Conservation (phyloP, 352 stramenopile genomes). For the Phytophthora boehmeriae region DNA sequence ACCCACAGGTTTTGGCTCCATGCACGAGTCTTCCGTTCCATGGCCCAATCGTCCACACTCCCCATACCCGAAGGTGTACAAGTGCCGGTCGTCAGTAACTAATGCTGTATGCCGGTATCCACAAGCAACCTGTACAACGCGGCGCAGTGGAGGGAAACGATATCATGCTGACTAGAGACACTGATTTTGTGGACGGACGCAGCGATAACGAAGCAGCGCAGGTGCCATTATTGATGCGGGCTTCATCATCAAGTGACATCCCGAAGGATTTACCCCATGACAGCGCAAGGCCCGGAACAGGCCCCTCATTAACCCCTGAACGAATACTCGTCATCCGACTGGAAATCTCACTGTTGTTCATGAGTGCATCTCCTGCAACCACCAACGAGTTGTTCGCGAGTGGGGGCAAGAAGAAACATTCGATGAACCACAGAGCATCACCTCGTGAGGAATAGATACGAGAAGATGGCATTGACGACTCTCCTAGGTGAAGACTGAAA, state of each 20-base stretch:
- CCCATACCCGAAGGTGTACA: constrained; percentile 85
- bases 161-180: constrained; percentile 37
- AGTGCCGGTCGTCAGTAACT: constrained; percentile 59
- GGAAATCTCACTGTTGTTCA: constrained; percentile 35
- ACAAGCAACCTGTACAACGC: constrained; percentile 72
- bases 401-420: constrained; percentile 57
- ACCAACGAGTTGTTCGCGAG: constrained; percentile 38
- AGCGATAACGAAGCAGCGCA: constrained; percentile 13
- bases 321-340: constrained; percentile 22
- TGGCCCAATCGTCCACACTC: constrained; percentile 82
- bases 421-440: constrained; percentile 55
- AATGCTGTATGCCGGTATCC: constrained; percentile 82
- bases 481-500: constrained; percentile 21
- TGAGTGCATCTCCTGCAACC: constrained; percentile 34
- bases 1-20: constrained; percentile 46
- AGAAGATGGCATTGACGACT: constrained; percentile 28
- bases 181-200: constrained; percentile 12
- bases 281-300: constrained; percentile 57
- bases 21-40: constrained; percentile 58
- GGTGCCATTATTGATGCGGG: constrained; percentile 25
- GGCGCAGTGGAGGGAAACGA: constrained; percentile 55
- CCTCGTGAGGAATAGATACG: constrained; percentile 35
- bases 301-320: constrained; percentile 10
- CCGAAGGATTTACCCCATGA: constrained; percentile 63
- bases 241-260: constrained; percentile 71